phyloP scores from a whole-genome alignment of 345 rosid genomes.

The Rubroshorea leprosula region DNA sequence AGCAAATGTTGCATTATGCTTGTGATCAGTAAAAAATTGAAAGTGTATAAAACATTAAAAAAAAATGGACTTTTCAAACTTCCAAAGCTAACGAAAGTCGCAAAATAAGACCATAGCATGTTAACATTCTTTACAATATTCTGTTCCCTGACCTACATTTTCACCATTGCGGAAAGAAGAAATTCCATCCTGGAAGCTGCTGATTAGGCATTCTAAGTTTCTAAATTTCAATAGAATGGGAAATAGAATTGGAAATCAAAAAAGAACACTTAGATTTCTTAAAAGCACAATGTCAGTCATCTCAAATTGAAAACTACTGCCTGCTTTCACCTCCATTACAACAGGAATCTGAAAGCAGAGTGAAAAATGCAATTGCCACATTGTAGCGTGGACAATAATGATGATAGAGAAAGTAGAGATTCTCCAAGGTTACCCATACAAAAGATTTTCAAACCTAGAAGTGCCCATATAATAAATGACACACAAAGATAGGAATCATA shows the following conservation, averaged over 20 bases:
- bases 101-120: background rate
- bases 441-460: background rate
- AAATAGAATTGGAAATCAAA: no score
- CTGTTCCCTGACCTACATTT: background rate
- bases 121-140: background rate
- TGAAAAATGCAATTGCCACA: background rate
- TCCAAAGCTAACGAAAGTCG: background rate
- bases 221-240: no score
- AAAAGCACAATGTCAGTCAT: background rate
- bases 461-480: background rate
- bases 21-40: background rate
- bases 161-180: background rate
- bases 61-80: background rate
- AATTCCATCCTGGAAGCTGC: no score
- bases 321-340: background rate
- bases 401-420: background rate
- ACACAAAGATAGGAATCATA: background rate
- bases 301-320: no score
- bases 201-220: no score
- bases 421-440: background rate
- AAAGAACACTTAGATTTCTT: background rate
- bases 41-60: background rate
- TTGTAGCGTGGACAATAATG: background rate
- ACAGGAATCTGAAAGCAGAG: background rate
- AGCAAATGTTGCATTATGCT: no score